A percentile compares a stretch with the other conserved stretches of the same genome.
Evolutionary conservation across 2,329 filamentous ascomycete species (phyloP).

Genomic region (Pestalotiopsis sp.): DNA sequence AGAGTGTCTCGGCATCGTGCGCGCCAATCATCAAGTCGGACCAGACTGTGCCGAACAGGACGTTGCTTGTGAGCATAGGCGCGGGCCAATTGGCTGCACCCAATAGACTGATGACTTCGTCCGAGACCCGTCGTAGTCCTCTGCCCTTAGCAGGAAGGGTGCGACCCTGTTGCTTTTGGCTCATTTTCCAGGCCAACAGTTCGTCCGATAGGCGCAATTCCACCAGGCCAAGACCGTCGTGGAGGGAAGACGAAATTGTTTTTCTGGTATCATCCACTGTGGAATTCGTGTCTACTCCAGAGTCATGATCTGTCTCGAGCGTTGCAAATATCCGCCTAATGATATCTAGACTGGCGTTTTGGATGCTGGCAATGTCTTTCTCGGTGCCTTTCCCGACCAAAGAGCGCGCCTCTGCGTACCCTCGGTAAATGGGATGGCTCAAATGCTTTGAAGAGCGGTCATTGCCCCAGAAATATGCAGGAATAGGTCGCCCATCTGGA

Average conservation of each 20-base stretch:
- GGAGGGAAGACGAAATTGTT: background rate
- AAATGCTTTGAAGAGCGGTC: background rate
- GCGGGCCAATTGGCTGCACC: constrained; percentile 13
- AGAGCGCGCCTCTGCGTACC: background rate
- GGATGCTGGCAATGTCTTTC: background rate
- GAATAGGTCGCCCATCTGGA: background rate
- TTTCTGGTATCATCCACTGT: background rate
- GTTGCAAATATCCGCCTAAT: background rate
- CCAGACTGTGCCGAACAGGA: constrained; percentile 24
- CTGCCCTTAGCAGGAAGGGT: constrained; percentile 11
- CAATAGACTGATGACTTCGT: constrained; percentile 4
- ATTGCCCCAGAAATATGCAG: background rate
- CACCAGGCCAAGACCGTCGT: background rate
- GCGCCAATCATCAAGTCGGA: constrained; percentile 25
- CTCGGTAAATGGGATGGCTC: background rate
- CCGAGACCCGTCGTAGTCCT: constrained; percentile 7
- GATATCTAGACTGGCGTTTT: background rate
- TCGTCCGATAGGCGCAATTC: background rate
- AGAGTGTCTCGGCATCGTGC: constrained; percentile 23
- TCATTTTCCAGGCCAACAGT: background rate
- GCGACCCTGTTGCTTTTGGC: constrained; percentile 4
- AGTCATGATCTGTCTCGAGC: background rate
- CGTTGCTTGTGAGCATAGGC: constrained; percentile 22
- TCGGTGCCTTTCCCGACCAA: background rate
- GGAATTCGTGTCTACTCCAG: background rate